Evolutionary conservation across 495 filamentous ascomycete species (phyloP).

Genomic region (Copromyces sp.): DNA sequence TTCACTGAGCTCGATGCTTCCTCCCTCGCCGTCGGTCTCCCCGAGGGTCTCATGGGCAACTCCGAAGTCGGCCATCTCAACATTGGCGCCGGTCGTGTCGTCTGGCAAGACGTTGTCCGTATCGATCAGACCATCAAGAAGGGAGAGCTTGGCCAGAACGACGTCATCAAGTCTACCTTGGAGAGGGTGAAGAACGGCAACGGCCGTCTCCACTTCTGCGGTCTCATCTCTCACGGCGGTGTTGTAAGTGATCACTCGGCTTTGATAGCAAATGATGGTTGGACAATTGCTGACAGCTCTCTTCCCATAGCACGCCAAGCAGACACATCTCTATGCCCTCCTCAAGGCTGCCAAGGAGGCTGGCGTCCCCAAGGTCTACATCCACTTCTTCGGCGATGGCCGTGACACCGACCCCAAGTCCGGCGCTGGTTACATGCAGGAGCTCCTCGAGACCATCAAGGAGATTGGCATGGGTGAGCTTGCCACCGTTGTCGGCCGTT

Average conservation of each 20-base stretch:
- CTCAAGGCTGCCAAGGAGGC: constrained; percentile 81
- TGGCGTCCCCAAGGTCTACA: constrained; percentile 80
- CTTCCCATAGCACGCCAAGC: constrained; percentile 64
- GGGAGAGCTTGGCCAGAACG: constrained; percentile 64
- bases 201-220: constrained; percentile 83
- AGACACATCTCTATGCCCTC: constrained; percentile 80
- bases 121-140: constrained; percentile 95
- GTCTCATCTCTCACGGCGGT: constrained; percentile 88
- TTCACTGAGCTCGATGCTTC: constrained; percentile 81
- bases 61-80: constrained; percentile 97
- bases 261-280: neutral
- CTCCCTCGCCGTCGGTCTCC: constrained; percentile 87
- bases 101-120: constrained; percentile 98
- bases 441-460: constrained; percentile 63
- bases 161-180: constrained; percentile 68
- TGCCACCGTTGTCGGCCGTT: constrained; percentile 89
- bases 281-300: constrained; percentile 6
- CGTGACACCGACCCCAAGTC: constrained; percentile 97
- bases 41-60: constrained; percentile 97
- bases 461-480: constrained; percentile 80
- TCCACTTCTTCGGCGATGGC: constrained; percentile 98
- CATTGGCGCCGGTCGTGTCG: constrained; percentile 93
- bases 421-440: constrained; percentile 72
- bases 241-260: constrained; percentile 44
- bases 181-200: constrained; percentile 75